Conservation (phyloP, 2,329 filamentous ascomycete species). For the Neonectria punicea region DNA sequence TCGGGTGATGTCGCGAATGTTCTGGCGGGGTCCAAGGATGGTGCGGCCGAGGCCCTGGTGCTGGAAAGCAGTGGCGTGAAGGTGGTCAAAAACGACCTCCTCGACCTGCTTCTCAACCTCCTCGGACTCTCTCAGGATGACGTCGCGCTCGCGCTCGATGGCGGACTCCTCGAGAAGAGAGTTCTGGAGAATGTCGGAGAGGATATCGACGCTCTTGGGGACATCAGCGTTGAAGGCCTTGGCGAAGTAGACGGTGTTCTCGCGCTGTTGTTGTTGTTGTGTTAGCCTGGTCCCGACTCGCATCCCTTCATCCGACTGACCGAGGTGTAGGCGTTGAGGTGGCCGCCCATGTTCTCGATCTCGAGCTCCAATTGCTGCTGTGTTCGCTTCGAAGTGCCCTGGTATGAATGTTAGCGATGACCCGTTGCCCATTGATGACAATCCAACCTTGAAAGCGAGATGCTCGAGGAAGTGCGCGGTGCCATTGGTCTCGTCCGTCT, state of each 20-base stretch:
- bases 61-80: slow-evolving; percentile 98
- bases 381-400: slow-evolving; percentile 93
- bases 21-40: slow-evolving; percentile 96
- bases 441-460: slow-evolving; percentile 94
- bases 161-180: slow-evolving; percentile 94
- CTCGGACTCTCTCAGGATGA: slow-evolving; percentile 98
- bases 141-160: slow-evolving; percentile 97
- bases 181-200: slow-evolving; percentile 99
- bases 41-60: slow-evolving; percentile 95
- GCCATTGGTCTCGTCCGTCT: slow-evolving; percentile 98
- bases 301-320: slow-evolving; percentile 66
- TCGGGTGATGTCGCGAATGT: slow-evolving; percentile 95
- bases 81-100: slow-evolving; percentile 99
- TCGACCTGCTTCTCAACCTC: slow-evolving; percentile 99
- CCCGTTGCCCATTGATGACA: slow-evolving; percentile 35
- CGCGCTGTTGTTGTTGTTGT: slow-evolving; percentile 69
- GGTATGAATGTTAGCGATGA: slow-evolving; percentile 32
- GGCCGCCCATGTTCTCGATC: slow-evolving; percentile 99
- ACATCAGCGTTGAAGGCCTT: slow-evolving; percentile 99
- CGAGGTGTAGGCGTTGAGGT: slow-evolving; percentile 99
- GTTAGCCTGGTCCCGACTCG: slow-evolving; percentile 40
- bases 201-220: slow-evolving; percentile 95
- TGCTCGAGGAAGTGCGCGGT: slow-evolving; percentile 99
- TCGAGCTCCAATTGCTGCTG: slow-evolving; percentile 99
- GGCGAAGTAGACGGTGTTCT: slow-evolving; percentile 99